Evolutionary conservation across 768 basidiomycete genomes (phyloP), one percentile per base, ranked within the genome.

Genomic region (Kwoniella dejecticola): DNA sequence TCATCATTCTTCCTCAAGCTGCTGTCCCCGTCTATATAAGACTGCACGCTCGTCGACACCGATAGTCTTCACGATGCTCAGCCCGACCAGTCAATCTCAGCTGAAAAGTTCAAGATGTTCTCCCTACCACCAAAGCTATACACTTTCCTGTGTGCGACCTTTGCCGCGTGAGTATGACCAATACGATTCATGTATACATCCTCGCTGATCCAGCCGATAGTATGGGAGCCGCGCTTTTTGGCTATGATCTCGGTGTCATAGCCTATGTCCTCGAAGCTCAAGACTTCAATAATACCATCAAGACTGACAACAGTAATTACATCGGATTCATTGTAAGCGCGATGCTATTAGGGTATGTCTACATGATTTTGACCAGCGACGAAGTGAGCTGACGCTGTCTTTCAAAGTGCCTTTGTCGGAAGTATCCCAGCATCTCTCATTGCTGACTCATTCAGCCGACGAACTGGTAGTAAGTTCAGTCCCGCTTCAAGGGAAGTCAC

Each of bases 361-460:
- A 49, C 15, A 36, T n/a, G 8, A 10, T 17, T 15, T 15, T 69
- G 45, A 30, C 49, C 19, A 31, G n/a, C n/a, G n/a, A n/a, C n/a
- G n/a, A n/a, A n/a, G n/a, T n/a, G n/a, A n/a, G n/a, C n/a, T n/a
- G n/a, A n/a, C n/a, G n/a, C n/a, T n/a, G 42, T 48, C 31, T 46
- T 13, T 17, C 23, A 13, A 41, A 84, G 83, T 42, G 64, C 82
- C 41, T 63, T 63, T 46, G 44, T 57, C 11, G 54, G 55, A 10
- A 57, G 54, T 57, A 57, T 63, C 42, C 54, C 62, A 60, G 82
- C 23, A 15, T 44, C 31, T 7, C 31, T 57, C n/a, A 52, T 57
- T 36, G 85, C 87, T 15, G 88, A 89, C 69, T 70, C 4, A 3
- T 54, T 50, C 30, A 50, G 57, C 38, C 52, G 57, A 33, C 36